Conservation (phyloP, 2,329 filamentous ascomycete genomes). For the Seiridium cupressi region DNA sequence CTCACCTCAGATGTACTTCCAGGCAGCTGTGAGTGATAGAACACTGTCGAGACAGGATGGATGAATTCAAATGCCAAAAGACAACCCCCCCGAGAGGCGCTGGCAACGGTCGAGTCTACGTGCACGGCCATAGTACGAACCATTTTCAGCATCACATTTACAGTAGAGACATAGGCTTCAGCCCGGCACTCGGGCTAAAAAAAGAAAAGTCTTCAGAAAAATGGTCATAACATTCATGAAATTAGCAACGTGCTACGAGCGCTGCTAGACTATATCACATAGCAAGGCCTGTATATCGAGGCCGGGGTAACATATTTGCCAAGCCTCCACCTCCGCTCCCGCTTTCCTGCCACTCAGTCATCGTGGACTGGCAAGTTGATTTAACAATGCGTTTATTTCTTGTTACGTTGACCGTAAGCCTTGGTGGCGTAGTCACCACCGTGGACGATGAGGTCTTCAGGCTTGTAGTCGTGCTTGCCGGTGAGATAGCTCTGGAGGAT, state of each 20-base stretch:
- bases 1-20: too few species aligned
- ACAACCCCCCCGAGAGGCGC: too few species aligned
- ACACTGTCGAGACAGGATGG: not conserved
- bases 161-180: not conserved
- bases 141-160: not conserved
- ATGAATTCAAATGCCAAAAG: not conserved
- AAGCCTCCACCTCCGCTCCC: not conserved
- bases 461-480: slow-evolving; percentile 82
- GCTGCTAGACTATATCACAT: not conserved
- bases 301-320: not conserved
- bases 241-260: not conserved
- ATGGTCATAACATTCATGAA: slow-evolving; percentile 4
- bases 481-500: slow-evolving; percentile 91
- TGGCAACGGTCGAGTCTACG: too few species aligned
- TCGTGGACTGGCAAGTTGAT: not conserved
- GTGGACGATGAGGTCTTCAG: slow-evolving; percentile 88
- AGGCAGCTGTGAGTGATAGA: too few species aligned
- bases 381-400: slow-evolving; percentile 10
- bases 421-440: slow-evolving; percentile 92
- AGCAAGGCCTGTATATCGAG: not conserved
- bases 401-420: slow-evolving; percentile 78
- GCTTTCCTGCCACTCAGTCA: too few species aligned
- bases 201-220: not conserved
- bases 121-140: not conserved
- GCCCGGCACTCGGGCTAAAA: too few species aligned